Evolutionary conservation across 768 basidiomycete genomes (phyloP), one percentile per base, ranked within the genome.

Genomic region (Cystobasidium ongulense): DNA sequence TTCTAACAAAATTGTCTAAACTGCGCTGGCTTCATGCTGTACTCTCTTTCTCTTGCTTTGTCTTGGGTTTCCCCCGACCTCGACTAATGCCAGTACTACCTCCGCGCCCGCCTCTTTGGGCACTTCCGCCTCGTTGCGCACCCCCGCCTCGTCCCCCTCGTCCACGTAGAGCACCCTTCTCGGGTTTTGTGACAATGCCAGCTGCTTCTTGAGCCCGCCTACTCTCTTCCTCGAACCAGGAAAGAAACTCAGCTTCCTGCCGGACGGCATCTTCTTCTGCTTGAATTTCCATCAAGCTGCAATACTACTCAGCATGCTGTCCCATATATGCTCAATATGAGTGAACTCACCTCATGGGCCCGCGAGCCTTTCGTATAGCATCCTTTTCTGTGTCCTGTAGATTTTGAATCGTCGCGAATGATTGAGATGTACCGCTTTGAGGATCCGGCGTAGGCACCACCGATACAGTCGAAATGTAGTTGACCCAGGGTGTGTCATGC

Each of bases 191-290:
- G 13, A 52, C 29, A 10, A 39, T 29, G 15, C 71, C 61, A 23
- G 38, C 21, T 29, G 25, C 73, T 23, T 35, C 27, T 70, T 76
- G 75, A 10, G 75, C 74, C 17, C 73, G 35, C 59, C 54, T 53
- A 18, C 59, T 63, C 72, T 79, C 79, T 54, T 68, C 75, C 38
- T 63, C 78, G 38, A 76, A 79, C 79, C 79, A 79, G 11, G 31
- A 52, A 50, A n/a, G 74, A 35, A 79, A 79, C 52, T 75, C 78
- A 52, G 25, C 39, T 43, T 70, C 66, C 18, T 62, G 35, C n/a
- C 73, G 74, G 1, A 66, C 70, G 15, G 64, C 73, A 25, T 66
- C 57, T 39, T 80, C 79, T 52, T 76, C 72, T n/a, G 39, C 65
- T 75, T 78, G 78, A 17, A 80, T 73, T 8, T 80, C 78, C 15